Evolutionary conservation across 192 early-diverging fungal genomes (phyloP).

Genomic region (Funneliformis geosporum): DNA sequence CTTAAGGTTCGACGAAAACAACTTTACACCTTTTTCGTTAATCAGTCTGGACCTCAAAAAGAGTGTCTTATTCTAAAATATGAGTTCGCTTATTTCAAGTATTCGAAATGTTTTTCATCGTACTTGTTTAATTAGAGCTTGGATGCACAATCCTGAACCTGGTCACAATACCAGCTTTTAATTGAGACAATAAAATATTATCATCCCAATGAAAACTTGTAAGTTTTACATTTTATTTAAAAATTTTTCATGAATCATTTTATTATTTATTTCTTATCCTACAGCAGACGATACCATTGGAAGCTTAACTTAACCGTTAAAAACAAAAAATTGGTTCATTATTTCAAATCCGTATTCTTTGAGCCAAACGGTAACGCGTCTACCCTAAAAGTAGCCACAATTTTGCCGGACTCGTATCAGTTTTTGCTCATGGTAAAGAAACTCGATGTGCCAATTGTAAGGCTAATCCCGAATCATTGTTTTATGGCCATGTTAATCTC

Average conservation of each 20-base stretch:
- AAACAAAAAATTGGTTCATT: not conserved
- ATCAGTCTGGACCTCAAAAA: no score
- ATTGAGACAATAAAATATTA: not conserved
- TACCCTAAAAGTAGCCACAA: not conserved
- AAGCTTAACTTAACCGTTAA: constrained; percentile 1
- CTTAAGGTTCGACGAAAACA: constrained; percentile 12
- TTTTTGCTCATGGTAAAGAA: constrained; percentile 14
- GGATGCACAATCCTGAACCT: constrained; percentile 19
- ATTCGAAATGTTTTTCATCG: no score
- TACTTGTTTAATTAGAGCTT: no score
- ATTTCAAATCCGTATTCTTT: constrained; percentile 24
- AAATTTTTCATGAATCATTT: not conserved
- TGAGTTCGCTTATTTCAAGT: no score
- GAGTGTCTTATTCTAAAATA: no score
- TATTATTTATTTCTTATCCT: not conserved
- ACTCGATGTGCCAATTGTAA: not conserved
- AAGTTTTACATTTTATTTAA: not conserved
- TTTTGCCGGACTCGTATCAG: constrained; percentile 14
- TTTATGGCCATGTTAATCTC: constrained; percentile 9
- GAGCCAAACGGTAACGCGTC: not conserved
- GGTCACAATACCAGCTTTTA: no score
- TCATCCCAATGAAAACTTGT: constrained; percentile 1
- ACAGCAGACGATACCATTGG: constrained; percentile 10
- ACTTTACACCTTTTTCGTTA: not conserved
- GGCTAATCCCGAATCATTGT: not conserved